These are phyloP conservation scores for Kodamaea nitidulidarum DNA, from an alignment of 805 yeast genomes.

Conservation along the genomic window DNA sequence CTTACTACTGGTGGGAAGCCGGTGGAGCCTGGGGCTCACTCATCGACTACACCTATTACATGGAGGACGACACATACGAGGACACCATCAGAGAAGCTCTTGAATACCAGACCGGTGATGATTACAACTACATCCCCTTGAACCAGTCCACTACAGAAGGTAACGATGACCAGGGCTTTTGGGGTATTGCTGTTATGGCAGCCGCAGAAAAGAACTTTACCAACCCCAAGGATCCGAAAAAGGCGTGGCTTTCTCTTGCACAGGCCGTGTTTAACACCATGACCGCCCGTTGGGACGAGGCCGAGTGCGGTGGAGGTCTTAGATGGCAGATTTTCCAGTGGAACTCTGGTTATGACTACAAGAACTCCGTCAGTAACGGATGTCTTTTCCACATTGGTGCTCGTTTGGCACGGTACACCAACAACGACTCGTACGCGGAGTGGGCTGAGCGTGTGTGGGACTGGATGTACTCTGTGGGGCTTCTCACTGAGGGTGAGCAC, in stretches of 20 bases:
- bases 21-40: conserved; percentile 93
- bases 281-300: conserved; percentile 42
- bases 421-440: conserved; percentile 36
- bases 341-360: conserved; percentile 45
- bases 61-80: conserved; percentile 67
- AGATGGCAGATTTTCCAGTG: conserved; percentile 49
- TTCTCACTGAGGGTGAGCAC: conserved; percentile 38
- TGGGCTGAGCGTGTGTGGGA: conserved; percentile 43
- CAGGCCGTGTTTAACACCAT: conserved; percentile 44
- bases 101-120: conserved; percentile 60
- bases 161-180: conserved; percentile 95
- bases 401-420: conserved; percentile 40
- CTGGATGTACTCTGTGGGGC: conserved; percentile 34
- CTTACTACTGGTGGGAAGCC: conserved; percentile 99
- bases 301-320: conserved; percentile 39
- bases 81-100: conserved; percentile 57
- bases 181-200: conserved; percentile 91
- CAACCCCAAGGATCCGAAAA: conserved; percentile 37
- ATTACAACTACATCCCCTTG: conserved; percentile 77
- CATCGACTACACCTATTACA: conserved; percentile 70
- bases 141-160: conserved; percentile 93
- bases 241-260: conserved; percentile 38
- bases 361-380: conserved; percentile 44
- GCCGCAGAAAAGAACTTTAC: conserved; percentile 89
- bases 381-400: conserved; percentile 44